Evolutionary conservation across 495 filamentous ascomycete genomes (phyloP).

Genomic region (Glutinoglossum americanum): DNA sequence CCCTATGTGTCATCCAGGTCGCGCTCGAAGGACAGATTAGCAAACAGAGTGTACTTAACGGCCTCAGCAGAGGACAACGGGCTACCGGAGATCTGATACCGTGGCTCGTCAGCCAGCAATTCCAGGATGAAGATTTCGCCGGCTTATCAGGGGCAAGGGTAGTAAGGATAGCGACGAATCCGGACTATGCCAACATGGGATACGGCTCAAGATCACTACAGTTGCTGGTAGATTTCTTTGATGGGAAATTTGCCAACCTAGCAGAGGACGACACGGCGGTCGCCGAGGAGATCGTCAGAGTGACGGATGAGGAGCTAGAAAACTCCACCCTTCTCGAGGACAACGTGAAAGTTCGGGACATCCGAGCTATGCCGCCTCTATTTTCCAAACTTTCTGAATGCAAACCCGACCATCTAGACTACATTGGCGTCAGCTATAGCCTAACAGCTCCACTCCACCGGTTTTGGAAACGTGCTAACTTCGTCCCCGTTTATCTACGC

Average conservation of each 20-base stretch:
- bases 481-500: constrained; percentile 78
- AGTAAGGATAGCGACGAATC: constrained; percentile 90
- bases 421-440: constrained; percentile 86
- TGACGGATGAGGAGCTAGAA: constrained; percentile 68
- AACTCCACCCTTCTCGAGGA: constrained; percentile 62
- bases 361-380: constrained; percentile 74
- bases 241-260: constrained; percentile 75
- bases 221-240: constrained; percentile 77
- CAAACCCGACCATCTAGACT: constrained; percentile 63
- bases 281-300: constrained; percentile 44
- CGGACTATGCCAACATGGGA: constrained; percentile 83
- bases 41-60: constrained; percentile 72
- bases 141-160: constrained; percentile 79
- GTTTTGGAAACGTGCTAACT: constrained; percentile 85
- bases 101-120: constrained; percentile 95
- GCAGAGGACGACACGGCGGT: constrained; percentile 34
- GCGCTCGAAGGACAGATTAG: constrained; percentile 90
- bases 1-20: constrained; percentile 85
- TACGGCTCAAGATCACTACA: constrained; percentile 78
- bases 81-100: constrained; percentile 92
- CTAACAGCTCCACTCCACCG: constrained; percentile 76
- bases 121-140: constrained; percentile 94
- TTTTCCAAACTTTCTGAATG: constrained; percentile 78
- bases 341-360: constrained; percentile 76
- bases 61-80: constrained; percentile 69